These are phyloP conservation scores for Trichosanthes cucumerina DNA, from an alignment of 306 rosid genomes.

Conservation along the genomic window DNA sequence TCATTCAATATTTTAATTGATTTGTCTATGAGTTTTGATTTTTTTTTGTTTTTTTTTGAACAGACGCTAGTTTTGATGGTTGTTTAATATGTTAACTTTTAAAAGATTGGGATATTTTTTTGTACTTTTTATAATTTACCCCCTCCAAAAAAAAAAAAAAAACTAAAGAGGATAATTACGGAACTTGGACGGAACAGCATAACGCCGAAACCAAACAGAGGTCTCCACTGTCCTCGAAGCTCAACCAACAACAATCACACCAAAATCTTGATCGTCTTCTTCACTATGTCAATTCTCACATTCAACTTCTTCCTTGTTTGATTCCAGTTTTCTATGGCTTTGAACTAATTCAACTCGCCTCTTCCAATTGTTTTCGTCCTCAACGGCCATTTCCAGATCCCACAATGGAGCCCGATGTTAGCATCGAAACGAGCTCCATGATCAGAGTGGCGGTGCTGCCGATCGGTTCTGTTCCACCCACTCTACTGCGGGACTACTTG, in stretches of 20 bases:
- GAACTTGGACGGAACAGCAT: not conserved
- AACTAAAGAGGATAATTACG: conserved; percentile 3
- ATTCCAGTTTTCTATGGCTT: not conserved
- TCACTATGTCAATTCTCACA: not conserved
- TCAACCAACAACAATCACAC: not conserved
- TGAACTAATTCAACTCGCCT: not conserved
- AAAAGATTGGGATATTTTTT: too few species aligned
- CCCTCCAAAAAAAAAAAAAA: too few species aligned
- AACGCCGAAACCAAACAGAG: conserved; percentile 3
- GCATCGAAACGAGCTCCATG: conserved; percentile 77
- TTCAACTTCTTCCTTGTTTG: not conserved
- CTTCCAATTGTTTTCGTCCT: not conserved
- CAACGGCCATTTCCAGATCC: conserved; percentile 12
- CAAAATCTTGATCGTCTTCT: not conserved
- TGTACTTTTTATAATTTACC: too few species aligned
- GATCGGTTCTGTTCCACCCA: conserved; percentile 61
- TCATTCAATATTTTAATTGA: too few species aligned
- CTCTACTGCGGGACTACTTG: conserved; percentile 53
- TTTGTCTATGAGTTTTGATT: too few species aligned
- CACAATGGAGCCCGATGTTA: conserved; percentile 84
- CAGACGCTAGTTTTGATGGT: too few species aligned
- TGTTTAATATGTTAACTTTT: too few species aligned
- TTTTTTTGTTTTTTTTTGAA: too few species aligned
- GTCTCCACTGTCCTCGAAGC: not conserved
- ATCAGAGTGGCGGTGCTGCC: conserved; percentile 90